Evolutionary conservation across 108 stramenopile species (phyloP).

Genomic region (Fistulifera pelliculosa): DNA sequence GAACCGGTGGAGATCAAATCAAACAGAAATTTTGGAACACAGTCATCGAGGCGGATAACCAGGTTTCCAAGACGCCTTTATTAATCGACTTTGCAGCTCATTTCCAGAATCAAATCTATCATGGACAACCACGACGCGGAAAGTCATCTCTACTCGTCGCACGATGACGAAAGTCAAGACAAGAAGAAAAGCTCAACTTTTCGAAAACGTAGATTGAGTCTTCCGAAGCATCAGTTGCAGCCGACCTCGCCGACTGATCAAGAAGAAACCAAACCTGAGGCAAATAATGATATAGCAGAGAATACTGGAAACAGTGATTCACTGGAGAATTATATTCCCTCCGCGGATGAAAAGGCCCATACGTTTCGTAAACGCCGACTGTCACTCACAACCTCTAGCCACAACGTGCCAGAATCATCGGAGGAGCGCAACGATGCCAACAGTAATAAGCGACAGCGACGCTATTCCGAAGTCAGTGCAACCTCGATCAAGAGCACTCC

Average conservation of each 20-base stretch:
- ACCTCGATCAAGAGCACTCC: slow-evolving; percentile 4
- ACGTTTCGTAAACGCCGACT: slow-evolving; percentile 74
- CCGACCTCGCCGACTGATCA: slow-evolving; percentile 1
- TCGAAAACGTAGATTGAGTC: slow-evolving; percentile 65
- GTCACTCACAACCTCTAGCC: slow-evolving; percentile 35
- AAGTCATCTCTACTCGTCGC: no score
- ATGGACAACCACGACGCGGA: no score
- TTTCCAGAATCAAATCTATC: no score
- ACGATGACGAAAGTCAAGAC: slow-evolving; percentile 2
- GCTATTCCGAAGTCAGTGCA: slow-evolving; percentile 12
- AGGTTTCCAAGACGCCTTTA: no score
- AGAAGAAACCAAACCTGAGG: neutral
- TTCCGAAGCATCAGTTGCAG: slow-evolving; percentile 30
- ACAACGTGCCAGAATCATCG: neutral
- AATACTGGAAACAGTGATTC: neutral
- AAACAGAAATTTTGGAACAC: no score
- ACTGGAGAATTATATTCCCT: neutral
- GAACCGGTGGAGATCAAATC: no score
- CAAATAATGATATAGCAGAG: neutral
- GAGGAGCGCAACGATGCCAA: neutral
- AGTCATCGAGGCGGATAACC: no score
- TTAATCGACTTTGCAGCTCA: no score
- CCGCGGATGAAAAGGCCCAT: slow-evolving; percentile 28
- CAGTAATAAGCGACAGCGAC: slow-evolving; percentile 13
- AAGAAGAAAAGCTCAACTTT: slow-evolving; percentile 27